Evolutionary conservation across 176 grass and related monocot species (phyloP).

Genomic region (Miscanthus lutarioriparius): DNA sequence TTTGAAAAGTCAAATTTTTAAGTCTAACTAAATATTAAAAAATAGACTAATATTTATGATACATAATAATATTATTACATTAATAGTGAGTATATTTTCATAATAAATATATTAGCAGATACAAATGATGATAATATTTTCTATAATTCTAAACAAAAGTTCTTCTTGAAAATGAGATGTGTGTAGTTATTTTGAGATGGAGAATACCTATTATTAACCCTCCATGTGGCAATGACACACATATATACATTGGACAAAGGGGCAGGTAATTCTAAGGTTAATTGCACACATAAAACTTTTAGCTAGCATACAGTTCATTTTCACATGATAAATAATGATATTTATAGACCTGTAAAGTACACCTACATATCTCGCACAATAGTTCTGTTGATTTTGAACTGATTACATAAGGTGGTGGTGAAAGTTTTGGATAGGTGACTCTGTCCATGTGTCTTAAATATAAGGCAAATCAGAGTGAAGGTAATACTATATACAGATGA

Average conservation of each 20-base stretch:
- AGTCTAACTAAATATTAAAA: too few relatives aligned
- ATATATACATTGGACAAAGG: not conserved
- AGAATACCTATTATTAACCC: not conserved
- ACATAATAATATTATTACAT: too few relatives aligned
- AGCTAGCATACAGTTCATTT: not conserved
- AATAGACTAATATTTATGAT: too few relatives aligned
- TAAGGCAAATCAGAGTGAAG: not conserved
- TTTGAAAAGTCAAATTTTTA: too few relatives aligned
- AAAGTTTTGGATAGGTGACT: not conserved
- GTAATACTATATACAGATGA: not conserved
- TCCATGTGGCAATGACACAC: not conserved
- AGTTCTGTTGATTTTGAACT: not conserved
- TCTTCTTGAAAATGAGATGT: not conserved
- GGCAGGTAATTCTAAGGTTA: not conserved
- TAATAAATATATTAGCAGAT: not conserved
- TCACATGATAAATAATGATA: not conserved
- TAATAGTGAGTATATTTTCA: not conserved
- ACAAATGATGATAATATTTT: not conserved
- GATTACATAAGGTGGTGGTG: not conserved
- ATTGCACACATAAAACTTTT: not conserved
- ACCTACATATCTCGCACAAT: not conserved
- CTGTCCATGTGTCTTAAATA: not conserved
- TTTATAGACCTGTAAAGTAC: not conserved
- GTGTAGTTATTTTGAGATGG: not conserved
- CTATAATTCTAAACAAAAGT: not conserved